Conservation (phyloP, 352 stramenopile genomes). For the Pythium phragmitis region DNA sequence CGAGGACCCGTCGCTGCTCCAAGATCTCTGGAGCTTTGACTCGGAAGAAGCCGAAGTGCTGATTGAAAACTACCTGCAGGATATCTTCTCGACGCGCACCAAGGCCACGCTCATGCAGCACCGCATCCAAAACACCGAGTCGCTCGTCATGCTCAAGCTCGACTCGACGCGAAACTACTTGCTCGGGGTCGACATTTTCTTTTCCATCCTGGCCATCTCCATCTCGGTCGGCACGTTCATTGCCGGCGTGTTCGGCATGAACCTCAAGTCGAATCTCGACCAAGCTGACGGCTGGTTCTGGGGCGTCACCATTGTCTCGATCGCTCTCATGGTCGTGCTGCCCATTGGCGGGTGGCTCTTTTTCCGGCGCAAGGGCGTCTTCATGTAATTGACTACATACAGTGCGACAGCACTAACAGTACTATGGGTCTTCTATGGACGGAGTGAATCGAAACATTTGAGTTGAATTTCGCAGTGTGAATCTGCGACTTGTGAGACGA, state of each 20-base stretch:
- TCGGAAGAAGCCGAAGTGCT: conserved; percentile 72
- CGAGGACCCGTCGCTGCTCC: conserved; percentile 49
- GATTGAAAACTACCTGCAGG: conserved; percentile 76
- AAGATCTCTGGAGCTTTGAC: conserved; percentile 62
- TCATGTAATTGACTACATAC: conserved; percentile 7
- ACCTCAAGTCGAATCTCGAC: conserved; percentile 53
- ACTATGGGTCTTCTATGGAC: no score
- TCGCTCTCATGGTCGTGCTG: conserved; percentile 48
- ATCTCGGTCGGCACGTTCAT: conserved; percentile 66
- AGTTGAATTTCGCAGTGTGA: conserved; percentile 1
- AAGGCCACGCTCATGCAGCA: conserved; percentile 68
- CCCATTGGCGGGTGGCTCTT: conserved; percentile 48
- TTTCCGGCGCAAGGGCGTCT: conserved; percentile 61
- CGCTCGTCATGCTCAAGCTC: conserved; percentile 75
- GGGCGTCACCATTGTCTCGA: conserved; percentile 43
- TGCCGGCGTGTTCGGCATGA: conserved; percentile 74
- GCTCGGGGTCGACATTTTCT: conserved; percentile 70
- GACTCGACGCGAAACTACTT: conserved; percentile 82
- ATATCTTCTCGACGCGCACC: conserved; percentile 77
- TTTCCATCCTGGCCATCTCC: conserved; percentile 61
- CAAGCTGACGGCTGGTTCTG: conserved; percentile 54
- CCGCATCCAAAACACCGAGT: conserved; percentile 77
- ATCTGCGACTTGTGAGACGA: conserved; percentile 29
- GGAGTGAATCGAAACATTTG: neutral
- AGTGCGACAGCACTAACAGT: no score